These are phyloP conservation scores for Starmerella stigmatis DNA, from an alignment of 805 yeast species.

Conservation along the genomic window DNA sequence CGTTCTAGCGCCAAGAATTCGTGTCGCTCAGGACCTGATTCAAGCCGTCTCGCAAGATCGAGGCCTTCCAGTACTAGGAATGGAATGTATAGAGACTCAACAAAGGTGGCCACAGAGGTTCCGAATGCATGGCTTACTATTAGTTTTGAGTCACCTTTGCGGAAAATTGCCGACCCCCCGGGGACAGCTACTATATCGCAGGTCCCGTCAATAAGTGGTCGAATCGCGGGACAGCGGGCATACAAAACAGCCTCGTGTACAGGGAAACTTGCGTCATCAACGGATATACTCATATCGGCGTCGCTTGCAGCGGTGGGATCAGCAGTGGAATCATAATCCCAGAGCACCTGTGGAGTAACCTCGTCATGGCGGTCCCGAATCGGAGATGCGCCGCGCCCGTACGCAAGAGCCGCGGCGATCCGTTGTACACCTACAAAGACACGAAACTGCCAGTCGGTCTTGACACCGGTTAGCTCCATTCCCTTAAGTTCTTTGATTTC, in stretches of 20 bases:
- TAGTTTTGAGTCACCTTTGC: background rate
- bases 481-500: constrained; percentile 17
- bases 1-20: constrained; percentile 19
- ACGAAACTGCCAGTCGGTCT: constrained; percentile 18
- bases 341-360: background rate
- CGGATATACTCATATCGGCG: background rate
- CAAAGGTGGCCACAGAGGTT: constrained; percentile 16
- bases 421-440: constrained; percentile 17
- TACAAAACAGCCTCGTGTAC: constrained; percentile 17
- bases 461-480: constrained; percentile 9
- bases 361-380: background rate
- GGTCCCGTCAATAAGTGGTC: background rate
- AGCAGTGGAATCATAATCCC: background rate
- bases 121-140: constrained; percentile 4
- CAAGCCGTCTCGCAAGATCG: background rate
- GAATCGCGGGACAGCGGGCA: constrained; percentile 22
- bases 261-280: background rate
- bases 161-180: constrained; percentile 13
- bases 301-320: no score
- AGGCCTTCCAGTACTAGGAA: background rate
- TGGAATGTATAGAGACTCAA: background rate
- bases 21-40: constrained; percentile 4
- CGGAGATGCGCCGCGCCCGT: background rate
- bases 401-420: constrained; percentile 9
- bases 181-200: constrained; percentile 12